Evolutionary conservation across 1,284 basidiomycete genomes (phyloP), one percentile per base, ranked within the genome.

Genomic region (Tilletia indica): DNA sequence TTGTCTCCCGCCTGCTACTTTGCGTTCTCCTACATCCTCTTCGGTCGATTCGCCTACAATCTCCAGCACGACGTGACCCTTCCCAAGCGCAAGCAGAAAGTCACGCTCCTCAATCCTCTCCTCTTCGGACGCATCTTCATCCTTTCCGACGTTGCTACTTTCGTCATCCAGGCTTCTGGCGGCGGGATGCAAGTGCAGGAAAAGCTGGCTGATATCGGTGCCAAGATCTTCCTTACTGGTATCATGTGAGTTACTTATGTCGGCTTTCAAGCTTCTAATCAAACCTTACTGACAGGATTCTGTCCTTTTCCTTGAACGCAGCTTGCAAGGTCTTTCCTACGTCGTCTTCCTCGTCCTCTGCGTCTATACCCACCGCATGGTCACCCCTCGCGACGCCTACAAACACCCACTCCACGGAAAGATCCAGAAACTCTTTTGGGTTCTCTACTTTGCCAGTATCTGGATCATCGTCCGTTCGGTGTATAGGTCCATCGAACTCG

Each of bases 11-110:
- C 73, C 9, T 70, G 74, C 12, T 80, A 74, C 56, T 71, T 81
- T 2, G 79, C 79, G 8, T 81, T 81, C 77, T 77, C 78, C 68
- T 81, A 81, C 67, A 71, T 80, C 21, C 51, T 76, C n/a, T 80
- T 75, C 66, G 79, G 79, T 42, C 66, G 78, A 2, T 69, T 77
- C 69, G 73, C 11, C 48, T 69, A 73, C n/a, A 64, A 45, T 3
- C 47, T 72, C 14, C 70, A 73, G 14, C 63, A 74, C 69, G 74
- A 76, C 56, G 64, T 72, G 3, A 72, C 72, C 6, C 70, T 73
- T 16, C 69, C 69, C 51, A 75, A 73, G 70, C 69, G 49, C 51
- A 64, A 21, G 34, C 4, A 34, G 16, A 73, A 73, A 11, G n/a
- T 73, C 49, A 76, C 75, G 4, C 74, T 78, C 31, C 73, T 80